phyloP scores from a whole-genome alignment of 2,329 filamentous ascomycete species.

The Alternaria metachromatica region DNA sequence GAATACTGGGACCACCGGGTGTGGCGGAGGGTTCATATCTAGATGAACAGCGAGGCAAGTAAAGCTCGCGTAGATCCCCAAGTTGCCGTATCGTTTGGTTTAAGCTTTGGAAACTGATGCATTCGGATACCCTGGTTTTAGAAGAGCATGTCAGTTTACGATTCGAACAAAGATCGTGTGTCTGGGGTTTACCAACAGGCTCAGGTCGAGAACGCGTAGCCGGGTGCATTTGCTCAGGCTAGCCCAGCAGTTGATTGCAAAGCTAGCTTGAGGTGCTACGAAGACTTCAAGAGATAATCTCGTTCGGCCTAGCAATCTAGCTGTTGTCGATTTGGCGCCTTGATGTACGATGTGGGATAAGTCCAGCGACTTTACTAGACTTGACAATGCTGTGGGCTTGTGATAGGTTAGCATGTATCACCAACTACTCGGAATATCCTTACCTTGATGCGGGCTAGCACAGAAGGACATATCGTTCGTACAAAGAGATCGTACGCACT shows the following conservation, averaged over 20 bases:
- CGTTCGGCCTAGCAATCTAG: constrained; percentile 62
- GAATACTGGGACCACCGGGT: constrained; percentile 26
- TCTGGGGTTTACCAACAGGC: constrained; percentile 38
- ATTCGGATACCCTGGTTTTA: constrained; percentile 52
- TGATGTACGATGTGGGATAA: constrained; percentile 65
- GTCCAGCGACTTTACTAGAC: constrained; percentile 61
- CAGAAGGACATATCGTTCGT: constrained; percentile 61
- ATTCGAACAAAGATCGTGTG: not conserved
- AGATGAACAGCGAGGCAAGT: constrained; percentile 52
- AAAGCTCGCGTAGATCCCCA: constrained; percentile 52
- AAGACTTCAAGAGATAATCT: constrained; percentile 62
- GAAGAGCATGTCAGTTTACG: not conserved
- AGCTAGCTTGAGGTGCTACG: constrained; percentile 63
- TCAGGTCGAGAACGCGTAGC: constrained; percentile 60
- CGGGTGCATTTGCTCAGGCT: constrained; percentile 62
- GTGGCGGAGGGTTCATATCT: constrained; percentile 32
- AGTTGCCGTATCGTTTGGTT: constrained; percentile 60
- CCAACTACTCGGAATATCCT: not conserved
- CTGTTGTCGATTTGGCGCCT: constrained; percentile 63
- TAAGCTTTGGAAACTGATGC: constrained; percentile 57
- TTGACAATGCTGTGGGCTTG: constrained; percentile 55
- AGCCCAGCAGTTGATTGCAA: constrained; percentile 64
- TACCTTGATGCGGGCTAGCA: constrained; percentile 54
- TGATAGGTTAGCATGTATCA: not conserved
- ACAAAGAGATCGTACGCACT: constrained; percentile 62